Conservation (phyloP, 176 grass and related monocot species). For the Hyparrhenia diplandra region DNA sequence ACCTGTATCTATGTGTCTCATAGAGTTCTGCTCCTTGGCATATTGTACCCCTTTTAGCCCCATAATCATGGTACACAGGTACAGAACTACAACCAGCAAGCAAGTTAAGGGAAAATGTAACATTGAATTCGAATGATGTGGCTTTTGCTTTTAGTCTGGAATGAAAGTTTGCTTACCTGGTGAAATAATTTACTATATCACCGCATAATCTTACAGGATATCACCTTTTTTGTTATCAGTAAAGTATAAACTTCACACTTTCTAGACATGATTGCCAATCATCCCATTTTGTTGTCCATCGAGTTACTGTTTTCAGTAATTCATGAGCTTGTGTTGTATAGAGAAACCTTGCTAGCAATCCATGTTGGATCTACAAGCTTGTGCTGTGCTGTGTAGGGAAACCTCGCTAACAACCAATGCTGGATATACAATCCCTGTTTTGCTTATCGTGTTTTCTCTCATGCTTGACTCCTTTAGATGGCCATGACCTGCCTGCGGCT, state of each 20-base stretch:
- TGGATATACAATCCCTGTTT: slow-evolving; percentile 1
- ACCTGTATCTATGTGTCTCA: not conserved
- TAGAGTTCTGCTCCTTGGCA: not conserved
- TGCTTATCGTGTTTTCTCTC: not conserved
- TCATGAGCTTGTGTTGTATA: not conserved
- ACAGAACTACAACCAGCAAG: not conserved
- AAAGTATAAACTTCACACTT: not conserved
- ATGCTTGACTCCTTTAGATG: slow-evolving; percentile 54
- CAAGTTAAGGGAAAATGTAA: not conserved
- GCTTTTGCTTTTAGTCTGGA: not conserved
- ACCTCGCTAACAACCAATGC: not conserved
- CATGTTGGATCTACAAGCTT: not conserved
- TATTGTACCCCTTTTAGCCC: not conserved
- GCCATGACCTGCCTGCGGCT: slow-evolving; percentile 84
- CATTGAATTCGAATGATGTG: not conserved
- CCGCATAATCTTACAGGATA: not conserved
- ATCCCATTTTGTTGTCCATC: not conserved
- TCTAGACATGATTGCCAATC: not conserved
- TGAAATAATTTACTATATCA: not conserved
- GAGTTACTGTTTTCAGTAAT: not conserved
- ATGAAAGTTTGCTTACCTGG: not conserved
- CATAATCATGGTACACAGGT: not conserved
- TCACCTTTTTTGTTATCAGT: not conserved
- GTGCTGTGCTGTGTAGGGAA: not conserved
- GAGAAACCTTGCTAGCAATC: not conserved